A percentile compares a stretch with the other conserved stretches of the same genome.
These are phyloP conservation scores for Cordyceps cicadae DNA, from an alignment of 2,329 filamentous ascomycete genomes.

Conservation along the genomic window DNA sequence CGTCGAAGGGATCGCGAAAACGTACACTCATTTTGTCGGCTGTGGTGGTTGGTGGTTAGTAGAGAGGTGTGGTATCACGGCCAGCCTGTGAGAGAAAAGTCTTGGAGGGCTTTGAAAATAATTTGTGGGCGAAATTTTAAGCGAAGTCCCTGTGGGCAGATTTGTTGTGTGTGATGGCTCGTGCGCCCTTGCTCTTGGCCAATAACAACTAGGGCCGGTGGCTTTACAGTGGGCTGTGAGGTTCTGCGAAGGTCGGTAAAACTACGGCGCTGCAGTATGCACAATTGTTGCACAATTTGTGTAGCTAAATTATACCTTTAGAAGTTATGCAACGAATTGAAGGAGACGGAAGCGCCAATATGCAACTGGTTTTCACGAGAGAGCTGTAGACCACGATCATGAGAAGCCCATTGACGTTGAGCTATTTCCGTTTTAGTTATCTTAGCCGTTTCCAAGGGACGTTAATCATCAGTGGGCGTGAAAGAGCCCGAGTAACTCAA, in stretches of 20 bases:
- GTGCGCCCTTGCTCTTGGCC: neutral
- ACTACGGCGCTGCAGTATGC: neutral
- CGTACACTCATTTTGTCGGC: constrained; percentile 35
- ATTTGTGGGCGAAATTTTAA: constrained; percentile 33
- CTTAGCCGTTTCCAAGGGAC: too few species aligned
- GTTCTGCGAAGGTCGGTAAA: neutral
- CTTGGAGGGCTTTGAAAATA: constrained; percentile 18
- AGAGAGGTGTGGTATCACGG: constrained; percentile 7
- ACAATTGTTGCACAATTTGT: neutral
- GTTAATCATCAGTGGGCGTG: too few species aligned
- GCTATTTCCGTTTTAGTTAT: too few species aligned
- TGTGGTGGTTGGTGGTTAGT: constrained; percentile 32
- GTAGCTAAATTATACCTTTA: neutral
- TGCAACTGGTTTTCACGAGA: too few species aligned
- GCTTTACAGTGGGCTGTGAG: neutral
- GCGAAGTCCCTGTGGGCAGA: constrained; percentile 18
- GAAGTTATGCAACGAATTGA: neutral
- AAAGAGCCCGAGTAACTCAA: too few species aligned
- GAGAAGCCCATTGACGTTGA: too few species aligned
- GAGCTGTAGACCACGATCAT: too few species aligned
- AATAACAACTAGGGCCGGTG: neutral
- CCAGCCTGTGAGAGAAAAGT: constrained; percentile 13
- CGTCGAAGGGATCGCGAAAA: constrained; percentile 15
- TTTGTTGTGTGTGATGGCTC: constrained; percentile 5
- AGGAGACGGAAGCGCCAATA: too few species aligned